These are phyloP conservation scores for Apiotrichum porosum DNA, from an alignment of 1,284 basidiomycete species.

Conservation along the genomic window DNA sequence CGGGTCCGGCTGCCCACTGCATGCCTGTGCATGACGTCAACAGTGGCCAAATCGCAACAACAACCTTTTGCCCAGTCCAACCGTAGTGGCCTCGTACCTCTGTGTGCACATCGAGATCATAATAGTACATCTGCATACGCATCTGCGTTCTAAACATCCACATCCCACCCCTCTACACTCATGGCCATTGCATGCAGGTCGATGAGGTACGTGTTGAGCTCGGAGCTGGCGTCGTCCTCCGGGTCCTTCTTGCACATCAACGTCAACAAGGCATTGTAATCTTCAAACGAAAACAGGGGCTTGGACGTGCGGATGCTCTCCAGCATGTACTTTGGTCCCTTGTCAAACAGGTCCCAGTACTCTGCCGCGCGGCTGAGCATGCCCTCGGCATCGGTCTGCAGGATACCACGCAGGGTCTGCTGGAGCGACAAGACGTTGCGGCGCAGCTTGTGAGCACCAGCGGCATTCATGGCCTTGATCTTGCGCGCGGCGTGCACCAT, in stretches of 20 bases:
- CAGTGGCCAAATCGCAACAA: too few relatives aligned
- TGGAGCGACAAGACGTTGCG: constrained; percentile 89
- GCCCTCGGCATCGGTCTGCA: constrained; percentile 53
- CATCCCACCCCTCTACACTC: constrained; percentile 17
- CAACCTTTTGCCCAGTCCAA: too few relatives aligned
- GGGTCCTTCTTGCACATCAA: constrained; percentile 76
- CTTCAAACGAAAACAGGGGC: constrained; percentile 73
- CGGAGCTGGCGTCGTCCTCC: constrained; percentile 26
- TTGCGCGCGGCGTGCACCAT: constrained; percentile 70
- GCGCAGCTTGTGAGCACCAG: constrained; percentile 81
- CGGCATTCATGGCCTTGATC: constrained; percentile 66
- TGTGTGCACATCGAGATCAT: too few relatives aligned
- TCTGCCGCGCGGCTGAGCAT: constrained; percentile 70
- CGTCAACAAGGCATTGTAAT: constrained; percentile 83
- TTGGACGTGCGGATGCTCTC: constrained; percentile 57
- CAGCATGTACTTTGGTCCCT: constrained; percentile 70
- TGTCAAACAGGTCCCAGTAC: constrained; percentile 74
- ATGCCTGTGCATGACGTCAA: too few relatives aligned
- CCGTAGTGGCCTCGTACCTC: too few relatives aligned
- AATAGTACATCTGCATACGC: too few relatives aligned
- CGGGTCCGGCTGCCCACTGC: too few relatives aligned
- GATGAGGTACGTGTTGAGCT: constrained; percentile 47
- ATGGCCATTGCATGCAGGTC: constrained; percentile 47
- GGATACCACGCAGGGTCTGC: constrained; percentile 81
- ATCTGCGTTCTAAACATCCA: not conserved